Percentiles rank a stretch among this genome's conserved stretches.
These are phyloP conservation scores for Eremochloa ophiuroides DNA, from an alignment of 176 grass and related monocot species.

Conservation along the genomic window DNA sequence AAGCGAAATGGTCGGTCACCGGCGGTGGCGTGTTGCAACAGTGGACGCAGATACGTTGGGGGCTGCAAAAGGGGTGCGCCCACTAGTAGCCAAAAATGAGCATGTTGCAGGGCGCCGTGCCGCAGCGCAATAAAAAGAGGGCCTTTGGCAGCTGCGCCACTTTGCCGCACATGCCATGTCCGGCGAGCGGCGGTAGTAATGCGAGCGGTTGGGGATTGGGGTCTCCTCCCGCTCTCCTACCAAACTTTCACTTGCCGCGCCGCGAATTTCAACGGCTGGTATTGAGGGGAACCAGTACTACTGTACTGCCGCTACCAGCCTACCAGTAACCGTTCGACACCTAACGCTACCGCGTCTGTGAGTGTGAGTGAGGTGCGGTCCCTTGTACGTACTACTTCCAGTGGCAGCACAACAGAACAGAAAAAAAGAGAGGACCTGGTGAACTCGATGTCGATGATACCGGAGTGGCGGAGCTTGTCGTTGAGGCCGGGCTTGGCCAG, in stretches of 20 bases:
- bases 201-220: slow-evolving; percentile 11
- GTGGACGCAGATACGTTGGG: slow-evolving; percentile 1
- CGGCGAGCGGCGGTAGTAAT: slow-evolving; percentile 22
- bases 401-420: not conserved
- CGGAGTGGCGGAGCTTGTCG: slow-evolving; percentile 76
- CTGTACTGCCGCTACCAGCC: not conserved
- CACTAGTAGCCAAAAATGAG: slow-evolving; percentile 1
- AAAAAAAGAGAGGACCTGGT: slow-evolving; percentile 17
- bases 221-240: not conserved
- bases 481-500: slow-evolving; percentile 63
- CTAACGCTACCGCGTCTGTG: not conserved
- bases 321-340: not conserved
- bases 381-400: no score
- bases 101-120: not conserved
- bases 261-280: not conserved
- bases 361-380: not conserved
- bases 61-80: slow-evolving; percentile 2
- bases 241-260: not conserved
- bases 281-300: not conserved
- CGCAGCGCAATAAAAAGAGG: slow-evolving; percentile 27
- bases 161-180: slow-evolving; percentile 38
- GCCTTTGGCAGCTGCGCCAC: slow-evolving; percentile 4
- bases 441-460: slow-evolving; percentile 82
- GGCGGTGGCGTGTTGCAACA: slow-evolving; percentile 17
- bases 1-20: not conserved